Evolutionary conservation across 2,329 filamentous ascomycete species (phyloP).

Genomic region (Trichoderma oligosporum): DNA sequence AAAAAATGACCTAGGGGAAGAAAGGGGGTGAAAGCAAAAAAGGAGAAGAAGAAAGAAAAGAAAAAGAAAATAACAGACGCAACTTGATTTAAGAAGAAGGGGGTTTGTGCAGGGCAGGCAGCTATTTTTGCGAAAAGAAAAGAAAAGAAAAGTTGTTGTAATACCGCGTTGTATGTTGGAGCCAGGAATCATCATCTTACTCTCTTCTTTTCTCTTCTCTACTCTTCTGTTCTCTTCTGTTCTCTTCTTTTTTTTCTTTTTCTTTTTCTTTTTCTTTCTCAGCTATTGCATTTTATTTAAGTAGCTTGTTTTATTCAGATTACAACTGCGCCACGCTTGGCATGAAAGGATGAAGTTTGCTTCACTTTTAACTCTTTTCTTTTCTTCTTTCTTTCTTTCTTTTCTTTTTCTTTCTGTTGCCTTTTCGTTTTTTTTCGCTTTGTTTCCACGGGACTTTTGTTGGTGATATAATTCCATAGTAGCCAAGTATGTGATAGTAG

Average conservation of each 20-base stretch:
- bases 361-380: not conserved
- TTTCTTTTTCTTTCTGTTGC: not conserved
- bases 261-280: not conserved
- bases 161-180: constrained; percentile 6
- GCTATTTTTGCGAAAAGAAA: not conserved
- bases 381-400: not conserved
- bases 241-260: not conserved
- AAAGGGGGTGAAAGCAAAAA: not conserved
- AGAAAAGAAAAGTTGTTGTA: constrained; percentile 1
- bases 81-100: not conserved
- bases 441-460: not conserved
- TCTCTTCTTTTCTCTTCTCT: not conserved
- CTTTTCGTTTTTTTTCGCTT: not conserved
- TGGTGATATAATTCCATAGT: not conserved
- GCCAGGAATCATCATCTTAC: not conserved
- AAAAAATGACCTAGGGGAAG: not conserved
- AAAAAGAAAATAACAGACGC: not conserved
- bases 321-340: not conserved
- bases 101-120: not conserved
- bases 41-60: not conserved
- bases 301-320: not conserved
- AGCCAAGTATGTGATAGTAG: too few species aligned
- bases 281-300: not conserved
- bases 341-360: not conserved
- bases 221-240: not conserved